Evolutionary conservation across 1,284 basidiomycete species (phyloP), one percentile per base, ranked within the genome.

Genomic region (Veloboletus limbatus): DNA sequence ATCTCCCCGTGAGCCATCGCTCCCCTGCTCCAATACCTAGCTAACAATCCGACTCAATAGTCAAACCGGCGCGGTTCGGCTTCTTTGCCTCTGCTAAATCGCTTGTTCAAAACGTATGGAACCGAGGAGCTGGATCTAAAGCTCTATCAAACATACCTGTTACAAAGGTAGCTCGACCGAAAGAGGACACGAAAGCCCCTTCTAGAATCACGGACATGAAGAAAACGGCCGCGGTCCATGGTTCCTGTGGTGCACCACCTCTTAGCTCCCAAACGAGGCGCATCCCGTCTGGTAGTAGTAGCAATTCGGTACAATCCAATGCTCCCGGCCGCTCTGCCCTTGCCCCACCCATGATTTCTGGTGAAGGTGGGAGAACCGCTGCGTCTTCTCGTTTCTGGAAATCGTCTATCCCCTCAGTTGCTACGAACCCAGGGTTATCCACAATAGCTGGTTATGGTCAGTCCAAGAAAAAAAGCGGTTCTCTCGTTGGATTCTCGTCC

Each of bases 21-120:
- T 35, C 45, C 36, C 21, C 22, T 35, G 48, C 40, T 13, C 34
- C 22, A 10, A 42, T 18, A 4, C 28, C 33, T 32, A 3, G 25
- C 37, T 58, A 25, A 60, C 16, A 18, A 42, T 38, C 13, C 46
- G 54, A 41, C 50, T 37, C 38, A 34, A 40, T 36, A 71, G 59
- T 69, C 9, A 71, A 73, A 54, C 60, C 75, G 2, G 65, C 74
- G 6, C 70, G 73, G 31, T 75, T 80, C 45, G 81, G 77, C 7
- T 81, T 82, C 62, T 60, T 82, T 10, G 72, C 77, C 18, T 73
- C 76, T 17, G 79, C 79, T 8, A 82, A 81, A 56, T 73, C 72
- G 0, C 63, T 82, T 8, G 78, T 82, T 8, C 65, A 73, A 55
- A 76, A 69, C 48, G 76, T 83, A 8, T 81, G 77, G 78, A 73